These are phyloP conservation scores for Dothidotthia symphoricarpi DNA, from an alignment of 2,329 filamentous ascomycete species.

Conservation along the genomic window DNA sequence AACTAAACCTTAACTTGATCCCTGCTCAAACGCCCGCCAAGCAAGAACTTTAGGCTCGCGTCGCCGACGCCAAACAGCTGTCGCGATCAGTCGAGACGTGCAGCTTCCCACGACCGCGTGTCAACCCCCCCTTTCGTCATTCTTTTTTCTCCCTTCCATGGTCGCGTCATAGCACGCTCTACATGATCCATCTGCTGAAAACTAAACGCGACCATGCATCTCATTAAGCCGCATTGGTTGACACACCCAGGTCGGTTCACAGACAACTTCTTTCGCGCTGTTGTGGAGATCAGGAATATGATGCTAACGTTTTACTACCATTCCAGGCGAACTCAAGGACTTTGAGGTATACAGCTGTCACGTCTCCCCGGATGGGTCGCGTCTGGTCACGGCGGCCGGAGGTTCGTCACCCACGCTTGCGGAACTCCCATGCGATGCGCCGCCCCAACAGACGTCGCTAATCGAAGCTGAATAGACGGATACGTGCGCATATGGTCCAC, in stretches of 20 bases:
- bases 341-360: conserved; percentile 99
- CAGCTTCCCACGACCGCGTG: conserved; percentile 14
- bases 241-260: conserved; percentile 74
- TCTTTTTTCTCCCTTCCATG: conserved; percentile 13
- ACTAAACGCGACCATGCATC: conserved; percentile 45
- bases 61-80: conserved; percentile 31
- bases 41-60: conserved; percentile 31
- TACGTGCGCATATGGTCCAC: conserved; percentile 98
- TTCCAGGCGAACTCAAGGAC: conserved; percentile 86
- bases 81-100: conserved; percentile 26
- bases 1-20: conserved; percentile 32
- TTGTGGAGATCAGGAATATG: background rate
- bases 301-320: conserved; percentile 17
- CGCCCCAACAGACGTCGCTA: conserved; percentile 12
- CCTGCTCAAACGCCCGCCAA: conserved; percentile 29
- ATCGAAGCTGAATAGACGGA: conserved; percentile 62
- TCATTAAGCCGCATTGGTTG: conserved; percentile 95
- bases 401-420: conserved; percentile 54
- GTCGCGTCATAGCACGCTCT: conserved; percentile 30
- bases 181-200: conserved; percentile 20
- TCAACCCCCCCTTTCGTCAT: conserved; percentile 6
- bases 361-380: conserved; percentile 88
- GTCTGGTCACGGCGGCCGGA: conserved; percentile 91
- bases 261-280: conserved; percentile 3
- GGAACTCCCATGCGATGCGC: conserved; percentile 22